Conservation (phyloP, 1,139 yeast species). For the Hanseniaspora gamundiae region DNA sequence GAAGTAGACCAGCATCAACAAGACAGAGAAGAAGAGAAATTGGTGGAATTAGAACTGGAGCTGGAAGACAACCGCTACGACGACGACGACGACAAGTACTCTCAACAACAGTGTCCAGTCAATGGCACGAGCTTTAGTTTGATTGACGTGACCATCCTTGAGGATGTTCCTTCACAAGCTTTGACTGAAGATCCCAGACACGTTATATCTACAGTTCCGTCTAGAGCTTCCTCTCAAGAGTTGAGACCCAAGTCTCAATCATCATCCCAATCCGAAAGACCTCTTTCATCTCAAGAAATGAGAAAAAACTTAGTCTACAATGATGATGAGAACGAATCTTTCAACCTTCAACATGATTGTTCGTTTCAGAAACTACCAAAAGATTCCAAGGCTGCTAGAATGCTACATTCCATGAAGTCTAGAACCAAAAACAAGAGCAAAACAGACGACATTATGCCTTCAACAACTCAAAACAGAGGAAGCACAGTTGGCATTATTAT, state of each 20-base stretch:
- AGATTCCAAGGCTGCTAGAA: conserved; percentile 10
- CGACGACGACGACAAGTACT: conserved; percentile 7
- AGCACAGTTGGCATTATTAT: not conserved
- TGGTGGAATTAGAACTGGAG: not conserved
- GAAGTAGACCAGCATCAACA: not conserved
- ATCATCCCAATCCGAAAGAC: not conserved
- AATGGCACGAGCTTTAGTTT: conserved; percentile 20
- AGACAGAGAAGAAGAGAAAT: not conserved
- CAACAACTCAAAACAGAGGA: conserved; percentile 12
- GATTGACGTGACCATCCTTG: conserved; percentile 23
- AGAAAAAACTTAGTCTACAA: not conserved
- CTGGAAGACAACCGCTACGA: conserved; percentile 5
- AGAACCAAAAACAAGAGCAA: conserved; percentile 20
- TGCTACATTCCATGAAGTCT: conserved; percentile 24
- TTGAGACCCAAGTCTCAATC: not conserved
- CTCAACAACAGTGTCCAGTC: conserved; percentile 9
- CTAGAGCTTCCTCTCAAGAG: not conserved
- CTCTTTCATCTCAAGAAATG: not conserved
- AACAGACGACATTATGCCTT: conserved; percentile 30
- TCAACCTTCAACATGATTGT: too few species aligned
- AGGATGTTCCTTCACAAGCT: conserved; percentile 5
- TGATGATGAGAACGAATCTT: not conserved
- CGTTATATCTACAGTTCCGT: not conserved
- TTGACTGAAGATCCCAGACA: not conserved
- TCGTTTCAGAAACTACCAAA: not conserved